phyloP scores from a whole-genome alignment of 331 rosid genomes.

The Telfairia occidentalis region DNA sequence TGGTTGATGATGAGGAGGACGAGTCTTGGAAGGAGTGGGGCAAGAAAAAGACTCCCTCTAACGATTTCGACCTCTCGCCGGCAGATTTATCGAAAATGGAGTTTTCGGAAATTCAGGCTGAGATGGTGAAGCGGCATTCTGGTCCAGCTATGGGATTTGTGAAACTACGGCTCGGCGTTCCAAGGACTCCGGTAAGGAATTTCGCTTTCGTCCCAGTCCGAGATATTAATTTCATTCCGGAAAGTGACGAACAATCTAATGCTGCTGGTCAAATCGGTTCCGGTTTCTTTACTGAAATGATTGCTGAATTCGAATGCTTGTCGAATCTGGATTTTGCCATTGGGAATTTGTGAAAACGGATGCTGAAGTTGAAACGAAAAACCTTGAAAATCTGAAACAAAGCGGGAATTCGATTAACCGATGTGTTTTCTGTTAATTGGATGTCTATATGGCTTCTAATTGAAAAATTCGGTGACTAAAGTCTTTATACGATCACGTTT shows the following conservation, averaged over 20 bases:
- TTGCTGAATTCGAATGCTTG: background rate
- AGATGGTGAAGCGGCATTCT: constrained; percentile 49
- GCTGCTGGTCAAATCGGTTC: background rate
- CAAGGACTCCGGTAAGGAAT: constrained; percentile 39
- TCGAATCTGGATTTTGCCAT: background rate
- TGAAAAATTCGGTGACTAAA: background rate
- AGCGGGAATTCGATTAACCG: background rate
- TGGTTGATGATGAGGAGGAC: constrained; percentile 78
- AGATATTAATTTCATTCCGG: background rate
- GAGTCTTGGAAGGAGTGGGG: constrained; percentile 86
- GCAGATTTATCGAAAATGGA: constrained; percentile 52
- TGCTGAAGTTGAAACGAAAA: background rate
- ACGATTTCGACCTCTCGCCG: constrained; percentile 26
- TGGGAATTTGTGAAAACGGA: background rate
- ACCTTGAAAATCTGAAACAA: background rate
- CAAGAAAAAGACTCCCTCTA: constrained; percentile 38
- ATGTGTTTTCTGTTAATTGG: background rate
- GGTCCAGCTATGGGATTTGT: constrained; percentile 74
- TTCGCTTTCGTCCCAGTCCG: background rate
- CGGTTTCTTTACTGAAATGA: background rate
- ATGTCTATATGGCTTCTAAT: background rate
- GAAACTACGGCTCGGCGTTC: constrained; percentile 62
- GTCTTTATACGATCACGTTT: background rate
- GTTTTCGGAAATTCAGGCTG: constrained; percentile 57
- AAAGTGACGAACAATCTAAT: background rate